phyloP scores from a whole-genome alignment of 164 flowering plant species.

The Berberis vulgaris region DNA sequence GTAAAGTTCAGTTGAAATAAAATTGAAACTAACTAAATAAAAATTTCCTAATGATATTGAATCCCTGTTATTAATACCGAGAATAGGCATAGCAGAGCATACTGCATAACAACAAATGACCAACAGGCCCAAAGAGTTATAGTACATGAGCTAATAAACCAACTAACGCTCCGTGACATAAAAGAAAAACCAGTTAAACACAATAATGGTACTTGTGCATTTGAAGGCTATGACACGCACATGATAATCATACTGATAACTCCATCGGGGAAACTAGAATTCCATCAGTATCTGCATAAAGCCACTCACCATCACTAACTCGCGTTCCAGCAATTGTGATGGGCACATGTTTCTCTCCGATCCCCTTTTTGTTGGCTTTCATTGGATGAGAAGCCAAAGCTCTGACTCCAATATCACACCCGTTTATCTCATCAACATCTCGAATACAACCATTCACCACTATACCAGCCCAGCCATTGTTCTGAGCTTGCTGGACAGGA shows the following conservation, averaged over 20 bases:
- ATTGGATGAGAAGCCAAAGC: slow-evolving; percentile 17
- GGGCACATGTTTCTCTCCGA: slow-evolving; percentile 13
- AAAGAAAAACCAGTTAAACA: no score
- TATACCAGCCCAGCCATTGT: slow-evolving; percentile 17
- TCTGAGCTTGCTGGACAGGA: slow-evolving; percentile 14
- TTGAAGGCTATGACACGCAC: no score
- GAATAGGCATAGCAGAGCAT: no score
- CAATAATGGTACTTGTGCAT: no score
- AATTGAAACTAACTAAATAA: no score
- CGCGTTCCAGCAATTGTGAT: slow-evolving; percentile 12
- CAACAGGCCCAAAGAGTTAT: no score
- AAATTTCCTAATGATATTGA: no score
- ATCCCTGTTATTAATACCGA: no score
- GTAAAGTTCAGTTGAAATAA: no score
- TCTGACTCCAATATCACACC: slow-evolving; percentile 16
- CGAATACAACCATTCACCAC: slow-evolving; percentile 16
- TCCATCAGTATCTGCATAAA: slow-evolving; percentile 16
- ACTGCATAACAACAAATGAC: no score
- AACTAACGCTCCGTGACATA: no score
- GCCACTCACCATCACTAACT: slow-evolving; percentile 15
- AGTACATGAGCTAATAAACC: no score
- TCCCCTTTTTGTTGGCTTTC: slow-evolving; percentile 13
- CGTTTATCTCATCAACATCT: slow-evolving; percentile 14
- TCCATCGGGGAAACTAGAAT: slow-evolving; percentile 12
- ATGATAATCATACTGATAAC: slow-evolving; percentile 3